phyloP scores from a whole-genome alignment of 163 green algal species.

The Scenedesmus sp. region DNA sequence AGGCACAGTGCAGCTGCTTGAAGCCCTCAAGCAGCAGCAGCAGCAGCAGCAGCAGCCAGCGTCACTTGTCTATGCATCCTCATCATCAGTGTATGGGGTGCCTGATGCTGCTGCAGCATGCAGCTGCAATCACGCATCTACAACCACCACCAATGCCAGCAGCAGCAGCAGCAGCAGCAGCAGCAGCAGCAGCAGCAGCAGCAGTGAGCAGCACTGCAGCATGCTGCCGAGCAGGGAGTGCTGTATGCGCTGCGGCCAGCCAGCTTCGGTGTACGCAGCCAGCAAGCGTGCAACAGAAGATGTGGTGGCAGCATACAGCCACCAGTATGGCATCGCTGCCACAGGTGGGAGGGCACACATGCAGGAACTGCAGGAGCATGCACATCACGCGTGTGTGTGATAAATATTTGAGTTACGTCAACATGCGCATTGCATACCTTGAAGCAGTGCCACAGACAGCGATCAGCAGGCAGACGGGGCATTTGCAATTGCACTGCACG shows the following conservation, averaged over 20 bases:
- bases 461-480: no score
- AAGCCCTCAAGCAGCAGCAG: not conserved
- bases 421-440: no score
- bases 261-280: constrained; percentile 84
- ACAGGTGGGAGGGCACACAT: constrained; percentile 55
- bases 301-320: constrained; percentile 83
- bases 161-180: no score
- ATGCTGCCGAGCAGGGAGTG: constrained; percentile 77
- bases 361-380: not conserved
- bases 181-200: not conserved
- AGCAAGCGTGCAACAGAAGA: constrained; percentile 85
- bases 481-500: no score
- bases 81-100: constrained; percentile 81
- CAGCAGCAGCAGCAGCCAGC: constrained; percentile 44
- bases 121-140: not conserved
- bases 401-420: no score
- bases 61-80: constrained; percentile 82
- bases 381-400: not conserved
- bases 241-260: constrained; percentile 63
- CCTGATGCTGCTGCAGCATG: not conserved
- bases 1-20: not conserved
- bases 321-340: constrained; percentile 79
- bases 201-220: not conserved
- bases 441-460: no score
- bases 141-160: no score